Conservation (phyloP, 2,329 filamentous ascomycete species). For the Catunica adiposa region DNA sequence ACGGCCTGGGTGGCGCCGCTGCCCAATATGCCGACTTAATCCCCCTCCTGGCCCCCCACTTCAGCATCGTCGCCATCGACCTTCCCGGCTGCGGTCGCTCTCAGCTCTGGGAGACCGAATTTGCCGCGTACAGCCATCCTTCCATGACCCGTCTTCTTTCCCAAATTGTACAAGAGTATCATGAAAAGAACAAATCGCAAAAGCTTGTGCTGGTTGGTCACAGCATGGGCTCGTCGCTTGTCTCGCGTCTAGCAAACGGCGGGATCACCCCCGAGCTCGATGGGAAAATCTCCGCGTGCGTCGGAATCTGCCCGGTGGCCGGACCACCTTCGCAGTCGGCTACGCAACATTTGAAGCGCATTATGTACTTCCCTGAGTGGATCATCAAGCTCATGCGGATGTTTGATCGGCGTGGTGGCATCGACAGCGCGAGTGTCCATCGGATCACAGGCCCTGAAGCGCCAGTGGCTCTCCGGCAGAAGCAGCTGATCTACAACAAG, state of each 20-base stretch:
- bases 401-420: conserved; percentile 66
- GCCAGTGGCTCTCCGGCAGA: conserved; percentile 45
- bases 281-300: conserved; percentile 40
- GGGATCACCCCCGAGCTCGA: conserved; percentile 26
- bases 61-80: conserved; percentile 75
- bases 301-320: conserved; percentile 67
- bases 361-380: conserved; percentile 52
- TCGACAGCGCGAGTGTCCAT: conserved; percentile 58
- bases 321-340: conserved; percentile 39
- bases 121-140: conserved; percentile 65
- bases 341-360: conserved; percentile 29
- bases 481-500: conserved; percentile 61
- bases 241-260: conserved; percentile 47
- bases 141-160: conserved; percentile 61
- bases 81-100: conserved; percentile 81
- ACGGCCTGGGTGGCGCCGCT: conserved; percentile 82
- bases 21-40: conserved; percentile 75
- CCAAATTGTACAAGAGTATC: conserved; percentile 55
- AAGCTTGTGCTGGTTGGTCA: conserved; percentile 70
- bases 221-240: conserved; percentile 74
- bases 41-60: conserved; percentile 64
- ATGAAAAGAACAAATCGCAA: conserved; percentile 48
- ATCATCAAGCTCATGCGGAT: conserved; percentile 61
- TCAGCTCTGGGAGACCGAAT: conserved; percentile 49
- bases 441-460: conserved; percentile 57